A percentile compares a stretch with the other conserved stretches of the same genome.
These are phyloP conservation scores for Hanseniaspora lindneri DNA, from an alignment of 805 yeast species.

Conservation along the genomic window DNA sequence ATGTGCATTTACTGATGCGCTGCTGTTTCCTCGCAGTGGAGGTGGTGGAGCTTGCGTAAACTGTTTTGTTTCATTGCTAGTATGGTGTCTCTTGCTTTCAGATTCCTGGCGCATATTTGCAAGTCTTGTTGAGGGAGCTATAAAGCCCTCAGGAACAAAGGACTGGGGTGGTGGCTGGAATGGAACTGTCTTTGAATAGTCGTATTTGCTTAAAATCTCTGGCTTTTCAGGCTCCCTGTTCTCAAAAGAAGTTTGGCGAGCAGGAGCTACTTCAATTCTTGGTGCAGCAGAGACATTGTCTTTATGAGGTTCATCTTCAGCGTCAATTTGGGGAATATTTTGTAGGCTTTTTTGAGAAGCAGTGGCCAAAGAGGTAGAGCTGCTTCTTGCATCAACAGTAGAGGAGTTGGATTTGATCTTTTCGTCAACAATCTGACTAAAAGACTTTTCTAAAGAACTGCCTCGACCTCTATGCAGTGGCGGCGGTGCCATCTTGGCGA, in stretches of 20 bases:
- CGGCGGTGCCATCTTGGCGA: constrained; percentile 8
- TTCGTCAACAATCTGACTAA: constrained; percentile 13
- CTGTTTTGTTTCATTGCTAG: not conserved
- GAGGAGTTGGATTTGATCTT: constrained; percentile 2
- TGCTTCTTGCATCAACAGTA: not conserved
- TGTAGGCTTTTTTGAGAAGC: not conserved
- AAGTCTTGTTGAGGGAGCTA: constrained; percentile 1
- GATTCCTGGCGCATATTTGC: not conserved
- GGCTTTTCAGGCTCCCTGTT: no score
- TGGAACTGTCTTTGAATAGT: constrained; percentile 3
- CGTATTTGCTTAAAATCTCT: constrained; percentile 3
- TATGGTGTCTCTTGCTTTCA: constrained; percentile 5
- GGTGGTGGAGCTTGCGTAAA: not conserved
- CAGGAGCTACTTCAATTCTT: not conserved
- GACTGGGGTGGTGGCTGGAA: constrained; percentile 12
- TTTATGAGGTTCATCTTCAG: not conserved
- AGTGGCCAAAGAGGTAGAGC: not conserved
- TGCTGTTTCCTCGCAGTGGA: no score
- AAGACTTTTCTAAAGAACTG: not conserved
- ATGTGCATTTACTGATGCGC: no score
- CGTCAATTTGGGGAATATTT: not conserved
- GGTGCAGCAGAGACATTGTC: not conserved
- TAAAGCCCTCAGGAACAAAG: constrained; percentile 9
- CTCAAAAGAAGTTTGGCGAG: no score
- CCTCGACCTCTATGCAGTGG: constrained; percentile 14